Evolutionary conservation across 768 basidiomycete species (phyloP).

Genomic region (Suillus subluteus): DNA sequence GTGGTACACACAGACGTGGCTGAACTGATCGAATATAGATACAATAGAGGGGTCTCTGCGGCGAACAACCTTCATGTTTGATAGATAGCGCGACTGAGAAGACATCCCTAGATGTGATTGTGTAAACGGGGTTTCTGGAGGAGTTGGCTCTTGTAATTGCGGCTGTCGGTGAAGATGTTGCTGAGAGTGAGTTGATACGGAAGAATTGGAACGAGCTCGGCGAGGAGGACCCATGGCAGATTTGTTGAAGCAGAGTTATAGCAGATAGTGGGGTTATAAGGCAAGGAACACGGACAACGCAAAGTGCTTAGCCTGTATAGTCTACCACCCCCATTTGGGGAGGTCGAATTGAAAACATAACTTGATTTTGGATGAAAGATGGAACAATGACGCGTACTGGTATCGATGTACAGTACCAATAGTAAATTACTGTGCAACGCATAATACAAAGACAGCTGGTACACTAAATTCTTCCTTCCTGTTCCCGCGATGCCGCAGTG

Average conservation of each 20-base stretch:
- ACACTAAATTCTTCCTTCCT: neutral
- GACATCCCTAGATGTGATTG: slow-evolving; percentile 53
- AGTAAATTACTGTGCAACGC: neutral
- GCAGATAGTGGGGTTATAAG: slow-evolving; percentile 13
- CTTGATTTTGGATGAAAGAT: neutral
- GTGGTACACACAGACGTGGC: slow-evolving; percentile 83
- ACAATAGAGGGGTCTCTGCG: slow-evolving; percentile 79
- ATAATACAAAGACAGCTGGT: neutral
- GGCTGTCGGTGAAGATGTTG: slow-evolving; percentile 8
- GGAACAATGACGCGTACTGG: neutral
- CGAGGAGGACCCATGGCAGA: slow-evolving; percentile 28
- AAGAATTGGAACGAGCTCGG: slow-evolving; percentile 36
- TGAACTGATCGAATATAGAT: slow-evolving; percentile 86
- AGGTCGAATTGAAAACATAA: slow-evolving; percentile 3
- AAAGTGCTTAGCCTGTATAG: neutral
- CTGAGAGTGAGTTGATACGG: slow-evolving; percentile 21
- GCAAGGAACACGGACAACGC: slow-evolving; percentile 8
- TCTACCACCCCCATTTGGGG: slow-evolving; percentile 14
- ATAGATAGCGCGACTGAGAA: slow-evolving; percentile 64
- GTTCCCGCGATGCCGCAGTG: neutral
- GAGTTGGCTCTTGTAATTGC: slow-evolving; percentile 9
- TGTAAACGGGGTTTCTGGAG: slow-evolving; percentile 17
- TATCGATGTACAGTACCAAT: neutral
- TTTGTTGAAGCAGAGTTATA: slow-evolving; percentile 7
- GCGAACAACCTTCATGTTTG: slow-evolving; percentile 81